Evolutionary conservation across 2,329 filamentous ascomycete species (phyloP).

Genomic region (Colletotrichum shisoi): DNA sequence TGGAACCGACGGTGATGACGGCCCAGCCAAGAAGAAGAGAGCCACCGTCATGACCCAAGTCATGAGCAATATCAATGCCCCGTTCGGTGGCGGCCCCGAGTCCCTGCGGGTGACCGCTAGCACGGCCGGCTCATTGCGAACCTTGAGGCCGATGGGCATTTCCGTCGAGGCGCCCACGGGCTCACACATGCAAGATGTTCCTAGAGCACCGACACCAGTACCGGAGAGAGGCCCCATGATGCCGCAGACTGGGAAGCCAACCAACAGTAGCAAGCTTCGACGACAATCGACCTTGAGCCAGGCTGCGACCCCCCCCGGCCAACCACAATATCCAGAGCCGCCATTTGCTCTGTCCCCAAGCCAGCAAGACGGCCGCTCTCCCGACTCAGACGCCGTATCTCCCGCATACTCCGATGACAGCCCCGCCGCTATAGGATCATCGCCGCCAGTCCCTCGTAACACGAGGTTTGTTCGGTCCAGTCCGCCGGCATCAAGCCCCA

Average conservation of each 20-base stretch:
- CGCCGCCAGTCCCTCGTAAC: constrained; percentile 79
- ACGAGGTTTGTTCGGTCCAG: constrained; percentile 64
- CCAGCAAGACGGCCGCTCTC: constrained; percentile 62
- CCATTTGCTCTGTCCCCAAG: constrained; percentile 57
- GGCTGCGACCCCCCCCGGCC: constrained; percentile 49
- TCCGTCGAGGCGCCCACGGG: constrained; percentile 54
- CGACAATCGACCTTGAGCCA: constrained; percentile 67
- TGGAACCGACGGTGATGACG: constrained; percentile 67
- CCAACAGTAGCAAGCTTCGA: constrained; percentile 61
- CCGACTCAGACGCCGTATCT: constrained; percentile 62
- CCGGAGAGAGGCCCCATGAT: constrained; percentile 57
- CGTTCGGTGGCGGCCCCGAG: constrained; percentile 76
- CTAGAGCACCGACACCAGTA: constrained; percentile 79
- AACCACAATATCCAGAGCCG: constrained; percentile 51
- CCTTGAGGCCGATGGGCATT: constrained; percentile 75
- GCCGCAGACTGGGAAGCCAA: constrained; percentile 44
- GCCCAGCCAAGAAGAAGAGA: constrained; percentile 71
- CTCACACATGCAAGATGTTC: constrained; percentile 73
- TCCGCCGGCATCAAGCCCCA: constrained; percentile 81
- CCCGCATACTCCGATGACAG: constrained; percentile 69
- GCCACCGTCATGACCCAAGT: constrained; percentile 75
- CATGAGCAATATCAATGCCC: constrained; percentile 74
- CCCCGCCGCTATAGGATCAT: constrained; percentile 85
- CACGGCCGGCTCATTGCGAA: constrained; percentile 85
- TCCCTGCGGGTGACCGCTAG: constrained; percentile 90